Evolutionary conservation across 805 yeast genomes (phyloP).

Genomic region (Metschnikowia drakensbergensis): DNA sequence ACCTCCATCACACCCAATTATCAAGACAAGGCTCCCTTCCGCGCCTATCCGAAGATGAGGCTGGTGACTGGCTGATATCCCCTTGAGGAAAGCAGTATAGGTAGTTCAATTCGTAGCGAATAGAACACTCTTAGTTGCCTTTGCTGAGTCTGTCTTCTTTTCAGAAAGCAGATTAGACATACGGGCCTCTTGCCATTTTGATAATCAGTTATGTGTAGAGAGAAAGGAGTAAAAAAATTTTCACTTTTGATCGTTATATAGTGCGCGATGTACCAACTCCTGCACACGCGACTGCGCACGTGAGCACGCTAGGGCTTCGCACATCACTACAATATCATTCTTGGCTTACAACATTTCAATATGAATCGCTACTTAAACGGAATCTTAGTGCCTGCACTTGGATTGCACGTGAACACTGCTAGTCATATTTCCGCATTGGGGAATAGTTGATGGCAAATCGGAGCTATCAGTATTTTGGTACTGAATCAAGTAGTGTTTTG

Average conservation of each 20-base stretch:
- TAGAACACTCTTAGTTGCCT: constrained; percentile 13
- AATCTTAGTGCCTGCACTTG: constrained; percentile 4
- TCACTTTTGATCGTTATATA: neutral
- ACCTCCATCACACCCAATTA: constrained; percentile 23
- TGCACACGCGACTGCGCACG: neutral
- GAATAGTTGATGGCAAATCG: neutral
- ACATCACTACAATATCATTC: neutral
- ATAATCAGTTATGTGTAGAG: constrained; percentile 20
- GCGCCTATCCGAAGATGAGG: constrained; percentile 21
- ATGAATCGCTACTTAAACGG: neutral
- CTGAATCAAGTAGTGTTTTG: neutral
- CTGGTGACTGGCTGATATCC: constrained; percentile 23
- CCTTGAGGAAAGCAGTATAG: constrained; percentile 9
- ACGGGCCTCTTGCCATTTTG: constrained; percentile 55
- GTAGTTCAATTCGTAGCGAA: constrained; percentile 9
- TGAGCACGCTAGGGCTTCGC: neutral
- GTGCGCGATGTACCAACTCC: neutral
- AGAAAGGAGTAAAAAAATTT: constrained; percentile 9
- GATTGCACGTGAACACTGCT: neutral
- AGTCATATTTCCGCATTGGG: neutral
- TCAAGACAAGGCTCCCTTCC: constrained; percentile 52
- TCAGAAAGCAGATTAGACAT: constrained; percentile 29
- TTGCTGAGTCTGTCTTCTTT: constrained; percentile 20
- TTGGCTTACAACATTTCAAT: neutral
- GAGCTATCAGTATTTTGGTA: neutral